phyloP scores from a whole-genome alignment of 176 grass and related monocot genomes.

The Areca catechu region DNA sequence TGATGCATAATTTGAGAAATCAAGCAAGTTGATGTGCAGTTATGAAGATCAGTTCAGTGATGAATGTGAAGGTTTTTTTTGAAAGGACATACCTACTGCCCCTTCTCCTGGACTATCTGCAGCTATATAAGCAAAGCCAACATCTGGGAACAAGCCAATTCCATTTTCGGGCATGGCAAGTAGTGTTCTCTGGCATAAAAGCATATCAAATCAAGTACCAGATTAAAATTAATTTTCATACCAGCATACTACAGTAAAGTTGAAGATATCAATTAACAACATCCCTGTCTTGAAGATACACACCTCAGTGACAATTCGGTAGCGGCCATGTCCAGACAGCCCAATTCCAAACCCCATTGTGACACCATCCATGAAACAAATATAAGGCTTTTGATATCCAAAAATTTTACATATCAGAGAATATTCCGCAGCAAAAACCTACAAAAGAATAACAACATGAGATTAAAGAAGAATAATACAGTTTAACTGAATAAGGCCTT shows the following conservation, averaged over 20 bases:
- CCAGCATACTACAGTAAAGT: too few relatives aligned
- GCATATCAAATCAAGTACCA: not conserved
- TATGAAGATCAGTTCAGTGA: too few relatives aligned
- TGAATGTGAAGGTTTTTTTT: too few relatives aligned
- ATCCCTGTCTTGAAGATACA: constrained; percentile 5
- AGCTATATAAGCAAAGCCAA: constrained; percentile 87
- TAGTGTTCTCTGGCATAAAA: constrained; percentile 58
- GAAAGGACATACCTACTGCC: constrained; percentile 41
- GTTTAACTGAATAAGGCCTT: not conserved
- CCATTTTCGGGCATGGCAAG: constrained; percentile 97
- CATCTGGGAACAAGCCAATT: constrained; percentile 93
- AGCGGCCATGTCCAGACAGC: constrained; percentile 83
- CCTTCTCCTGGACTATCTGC: constrained; percentile 66
- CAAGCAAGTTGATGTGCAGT: too few relatives aligned
- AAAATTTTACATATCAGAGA: constrained; percentile 98
- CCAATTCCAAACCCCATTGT: constrained; percentile 99
- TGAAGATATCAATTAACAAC: too few relatives aligned
- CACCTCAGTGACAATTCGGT: constrained; percentile 80
- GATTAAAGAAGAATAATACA: constrained; percentile 11
- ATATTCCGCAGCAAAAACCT: constrained; percentile 91
- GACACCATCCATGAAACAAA: constrained; percentile 95
- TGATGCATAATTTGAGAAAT: too few relatives aligned
- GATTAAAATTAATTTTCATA: too few relatives aligned
- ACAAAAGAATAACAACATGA: constrained; percentile 13
- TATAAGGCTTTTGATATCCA: constrained; percentile 77